phyloP scores from a whole-genome alignment of 805 yeast genomes.

The Yarrowia sp. region DNA sequence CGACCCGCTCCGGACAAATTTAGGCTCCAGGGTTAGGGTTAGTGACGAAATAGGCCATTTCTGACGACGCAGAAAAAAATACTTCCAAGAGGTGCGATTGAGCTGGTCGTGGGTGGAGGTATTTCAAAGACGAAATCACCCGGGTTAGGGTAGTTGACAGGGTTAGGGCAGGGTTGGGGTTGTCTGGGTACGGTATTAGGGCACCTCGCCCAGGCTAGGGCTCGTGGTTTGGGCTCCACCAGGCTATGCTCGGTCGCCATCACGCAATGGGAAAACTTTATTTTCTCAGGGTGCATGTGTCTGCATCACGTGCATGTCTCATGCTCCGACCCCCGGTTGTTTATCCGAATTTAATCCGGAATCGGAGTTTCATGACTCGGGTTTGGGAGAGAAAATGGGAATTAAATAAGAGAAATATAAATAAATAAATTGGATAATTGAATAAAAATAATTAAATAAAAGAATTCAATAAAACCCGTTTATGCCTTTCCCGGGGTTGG shows the following conservation, averaged over 20 bases:
- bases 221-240: no score
- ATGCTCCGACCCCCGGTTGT: conserved; percentile 27
- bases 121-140: no score
- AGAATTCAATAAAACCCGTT: no score
- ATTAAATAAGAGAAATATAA: not conserved
- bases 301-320: not conserved
- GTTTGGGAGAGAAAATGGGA: not conserved
- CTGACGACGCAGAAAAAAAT: conserved; percentile 5
- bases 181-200: no score
- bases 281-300: not conserved
- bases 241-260: not conserved
- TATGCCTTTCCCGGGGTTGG: no score
- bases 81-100: no score
- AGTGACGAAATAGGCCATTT: conserved; percentile 3
- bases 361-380: conserved; percentile 8
- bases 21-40: conserved; percentile 25
- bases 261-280: not conserved
- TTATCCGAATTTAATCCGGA: conserved; percentile 37
- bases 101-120: no score
- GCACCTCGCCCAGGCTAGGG: no score
- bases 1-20: conserved; percentile 4
- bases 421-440: no score
- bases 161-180: no score
- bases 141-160: no score
- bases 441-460: not conserved